These are phyloP conservation scores for Tulasnella sp. DNA, from an alignment of 768 basidiomycete species.

Conservation along the genomic window DNA sequence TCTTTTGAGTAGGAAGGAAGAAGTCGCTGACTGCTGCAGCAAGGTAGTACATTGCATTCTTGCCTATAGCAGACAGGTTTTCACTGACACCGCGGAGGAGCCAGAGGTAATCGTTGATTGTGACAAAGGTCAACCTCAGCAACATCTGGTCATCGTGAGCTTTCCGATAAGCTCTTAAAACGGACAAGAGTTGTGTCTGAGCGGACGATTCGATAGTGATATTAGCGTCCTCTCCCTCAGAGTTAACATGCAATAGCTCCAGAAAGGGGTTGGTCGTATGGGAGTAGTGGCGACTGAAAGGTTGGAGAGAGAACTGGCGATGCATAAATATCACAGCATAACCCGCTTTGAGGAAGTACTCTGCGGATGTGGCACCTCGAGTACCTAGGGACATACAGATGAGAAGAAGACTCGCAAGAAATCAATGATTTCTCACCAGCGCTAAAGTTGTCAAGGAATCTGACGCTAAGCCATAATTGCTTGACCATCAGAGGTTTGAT, in stretches of 20 bases:
- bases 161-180: slow-evolving; percentile 66
- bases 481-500: slow-evolving; percentile 21
- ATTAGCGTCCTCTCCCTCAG: slow-evolving; percentile 10
- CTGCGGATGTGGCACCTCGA: slow-evolving; percentile 91
- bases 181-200: slow-evolving; percentile 49
- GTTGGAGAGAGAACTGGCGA: slow-evolving; percentile 91
- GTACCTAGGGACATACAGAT: slow-evolving; percentile 46
- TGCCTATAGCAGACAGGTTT: slow-evolving; percentile 54
- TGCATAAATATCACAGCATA: slow-evolving; percentile 99
- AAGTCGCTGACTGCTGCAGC: slow-evolving; percentile 98
- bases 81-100: slow-evolving; percentile 66
- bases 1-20: slow-evolving; percentile 79
- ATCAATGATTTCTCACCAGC: slow-evolving; percentile 46
- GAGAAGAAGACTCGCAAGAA: background rate
- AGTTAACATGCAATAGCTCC: slow-evolving; percentile 67
- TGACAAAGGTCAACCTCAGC: slow-evolving; percentile 80
- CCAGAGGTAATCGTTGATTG: slow-evolving; percentile 94
- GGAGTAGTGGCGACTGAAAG: slow-evolving; percentile 94
- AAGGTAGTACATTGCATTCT: slow-evolving; percentile 83
- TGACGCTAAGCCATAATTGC: slow-evolving; percentile 50
- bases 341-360: slow-evolving; percentile 86
- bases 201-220: slow-evolving; percentile 60
- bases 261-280: slow-evolving; percentile 97
- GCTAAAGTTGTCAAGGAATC: slow-evolving; percentile 97
- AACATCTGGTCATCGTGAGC: slow-evolving; percentile 63